Conservation (phyloP, 2,329 filamentous ascomycete species). For the Ophioceras dolichostomum region DNA sequence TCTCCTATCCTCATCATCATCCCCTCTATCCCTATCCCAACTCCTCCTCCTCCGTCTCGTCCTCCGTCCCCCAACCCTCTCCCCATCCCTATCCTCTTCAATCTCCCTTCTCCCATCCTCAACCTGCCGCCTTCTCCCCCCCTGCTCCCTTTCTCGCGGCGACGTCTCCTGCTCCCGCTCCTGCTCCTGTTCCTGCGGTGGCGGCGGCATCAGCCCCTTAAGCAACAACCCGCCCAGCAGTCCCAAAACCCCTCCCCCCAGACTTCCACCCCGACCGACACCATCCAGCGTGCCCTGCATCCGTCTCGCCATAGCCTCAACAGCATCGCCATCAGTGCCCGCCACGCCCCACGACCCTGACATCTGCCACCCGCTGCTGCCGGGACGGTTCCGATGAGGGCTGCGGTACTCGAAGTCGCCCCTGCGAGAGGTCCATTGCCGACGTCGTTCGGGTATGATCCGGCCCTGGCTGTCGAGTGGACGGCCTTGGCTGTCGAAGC, state of each 20-base stretch:
- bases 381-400: constrained; percentile 13
- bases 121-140: too few species aligned
- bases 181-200: too few species aligned
- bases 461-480: constrained; percentile 19
- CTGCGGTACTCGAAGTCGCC: constrained; percentile 29
- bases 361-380: constrained; percentile 23
- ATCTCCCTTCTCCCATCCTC: too few species aligned
- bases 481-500: constrained; percentile 31
- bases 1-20: constrained; percentile 9
- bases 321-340: constrained; percentile 27
- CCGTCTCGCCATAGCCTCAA: constrained; percentile 22
- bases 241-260: constrained; percentile 13
- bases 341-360: constrained; percentile 30
- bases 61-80: constrained; percentile 1
- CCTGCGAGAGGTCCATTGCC: constrained; percentile 20
- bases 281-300: constrained; percentile 19
- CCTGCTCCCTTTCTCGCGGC: too few species aligned
- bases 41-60: constrained; percentile 4
- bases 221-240: constrained; percentile 14
- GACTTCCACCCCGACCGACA: too few species aligned
- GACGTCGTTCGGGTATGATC: neutral
- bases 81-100: too few species aligned
- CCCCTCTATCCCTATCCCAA: constrained; percentile 5
- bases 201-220: too few species aligned
- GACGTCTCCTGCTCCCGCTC: too few species aligned